Evolutionary conservation across 177 flowering plant species (phyloP).

Genomic region (Vitis hybrid): DNA sequence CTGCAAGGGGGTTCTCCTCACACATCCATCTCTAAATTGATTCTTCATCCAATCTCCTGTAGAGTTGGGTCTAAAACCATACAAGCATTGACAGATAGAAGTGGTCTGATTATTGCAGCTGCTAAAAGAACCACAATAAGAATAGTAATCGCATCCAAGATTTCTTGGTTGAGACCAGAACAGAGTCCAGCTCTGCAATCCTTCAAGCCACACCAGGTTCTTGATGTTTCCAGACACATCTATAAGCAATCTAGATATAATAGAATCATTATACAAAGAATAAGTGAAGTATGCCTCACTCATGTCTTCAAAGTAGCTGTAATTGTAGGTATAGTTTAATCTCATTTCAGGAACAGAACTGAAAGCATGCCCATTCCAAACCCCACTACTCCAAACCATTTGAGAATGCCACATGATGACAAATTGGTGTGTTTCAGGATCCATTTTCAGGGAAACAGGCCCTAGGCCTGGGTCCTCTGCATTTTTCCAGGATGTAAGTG

Average conservation of each 20-base stretch:
- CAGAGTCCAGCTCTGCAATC: conserved; percentile 6
- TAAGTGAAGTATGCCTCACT: conserved; percentile 29
- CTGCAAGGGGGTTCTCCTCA: conserved; percentile 25
- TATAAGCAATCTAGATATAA: conserved; percentile 20
- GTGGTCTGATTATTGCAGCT: conserved; percentile 11
- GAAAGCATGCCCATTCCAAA: conserved; percentile 35
- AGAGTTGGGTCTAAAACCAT: conserved; percentile 30
- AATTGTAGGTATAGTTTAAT: conserved; percentile 8
- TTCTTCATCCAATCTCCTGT: conserved; percentile 16
- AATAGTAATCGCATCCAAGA: conserved; percentile 19
- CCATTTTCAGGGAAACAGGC: too few species aligned
- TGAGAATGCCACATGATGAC: conserved; percentile 23
- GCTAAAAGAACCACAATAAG: conserved; percentile 37
- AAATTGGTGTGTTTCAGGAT: conserved; percentile 7
- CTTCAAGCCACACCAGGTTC: conserved; percentile 14
- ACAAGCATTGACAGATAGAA: conserved; percentile 28
- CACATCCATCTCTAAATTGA: conserved; percentile 32
- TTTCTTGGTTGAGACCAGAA: conserved; percentile 22
- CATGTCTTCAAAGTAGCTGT: conserved; percentile 13
- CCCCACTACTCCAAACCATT: conserved; percentile 33
- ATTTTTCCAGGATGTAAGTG: too few species aligned
- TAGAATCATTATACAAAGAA: not conserved
- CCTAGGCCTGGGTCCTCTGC: too few species aligned
- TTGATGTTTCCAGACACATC: conserved; percentile 26
- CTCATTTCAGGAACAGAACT: conserved; percentile 30